Base-by-base conservation (phyloP, 495 filamentous ascomycete genomes). In the Aspergillus homomorphus region DNA sequence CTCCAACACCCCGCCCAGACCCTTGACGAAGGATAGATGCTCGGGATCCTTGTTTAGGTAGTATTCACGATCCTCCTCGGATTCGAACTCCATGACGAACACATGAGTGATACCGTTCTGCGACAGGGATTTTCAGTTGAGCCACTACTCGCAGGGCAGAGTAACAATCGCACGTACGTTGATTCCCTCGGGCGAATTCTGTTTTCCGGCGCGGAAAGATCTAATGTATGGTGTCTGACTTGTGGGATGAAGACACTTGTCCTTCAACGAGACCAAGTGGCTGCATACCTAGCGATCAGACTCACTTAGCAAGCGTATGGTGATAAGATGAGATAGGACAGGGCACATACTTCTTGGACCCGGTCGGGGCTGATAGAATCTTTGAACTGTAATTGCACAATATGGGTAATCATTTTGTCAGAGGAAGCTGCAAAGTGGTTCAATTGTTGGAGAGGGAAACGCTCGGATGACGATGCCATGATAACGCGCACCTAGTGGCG, bases 321-420 rank as follows among this genome's bases (percentile, higher is more conserved):
- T 30, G 19, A 1, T 20, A 2, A 15, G 53, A 26, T 18, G 1
- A 14, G 4, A 28, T 16, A 18, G 15, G 30, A 43, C 22, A 20
- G 7, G 12, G 21, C 16, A 72, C 78, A 53, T 70, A 86, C 84
- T 54, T 79, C 76, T n/a, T 79, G 64, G 10, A 86, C 65, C 20
- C 69, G 65, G 16, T 76, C 71, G 19, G 68, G 33, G 16, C 57
- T 55, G 14, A 67, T 60, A 9, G 66, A 75, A 10, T 76, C 45
- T 62, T 86, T 86, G 73, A 85, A 85, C 59, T 80, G 73, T 62
- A 87, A 84, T 1, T 86, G 71, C 8, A 86, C 83, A 15, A 85
- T 76, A 53, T 87, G 85, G 18, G 77, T 77, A 55, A 87, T 76
- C 5, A 46, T 46, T 0, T 46, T 23, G 45, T 8, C 22, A 16